Conservation (phyloP, 164 flowering plant species). For the Nymphaea colorata region DNA sequence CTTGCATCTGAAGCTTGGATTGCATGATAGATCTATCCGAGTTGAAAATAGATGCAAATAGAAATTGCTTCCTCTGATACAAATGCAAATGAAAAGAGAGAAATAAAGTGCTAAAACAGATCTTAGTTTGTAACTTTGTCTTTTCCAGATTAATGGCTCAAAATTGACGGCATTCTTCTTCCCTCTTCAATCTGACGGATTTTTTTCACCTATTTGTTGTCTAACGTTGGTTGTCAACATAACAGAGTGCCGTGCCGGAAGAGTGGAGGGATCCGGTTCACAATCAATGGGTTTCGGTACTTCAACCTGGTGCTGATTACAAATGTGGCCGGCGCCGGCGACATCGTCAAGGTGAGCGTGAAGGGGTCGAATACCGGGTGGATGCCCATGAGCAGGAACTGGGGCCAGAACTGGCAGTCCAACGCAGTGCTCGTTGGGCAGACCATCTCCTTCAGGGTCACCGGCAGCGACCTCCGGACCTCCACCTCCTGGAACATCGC, state of each 20-base stretch:
- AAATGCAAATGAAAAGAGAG: no score
- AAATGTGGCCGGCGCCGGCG: conserved; percentile 79
- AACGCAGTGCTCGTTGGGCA: conserved; percentile 48
- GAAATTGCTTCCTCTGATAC: not conserved
- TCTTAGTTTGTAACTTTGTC: not conserved
- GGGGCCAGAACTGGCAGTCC: conserved; percentile 82
- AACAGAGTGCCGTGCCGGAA: conserved; percentile 63
- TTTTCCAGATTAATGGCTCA: not conserved
- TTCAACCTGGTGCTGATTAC: conserved; percentile 53
- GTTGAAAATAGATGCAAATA: no score
- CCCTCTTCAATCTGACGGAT: not conserved
- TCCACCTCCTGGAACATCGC: conserved; percentile 54
- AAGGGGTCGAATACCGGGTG: conserved; percentile 51
- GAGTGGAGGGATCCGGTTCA: conserved; percentile 58
- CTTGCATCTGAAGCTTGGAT: no score
- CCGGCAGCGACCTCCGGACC: conserved; percentile 49
- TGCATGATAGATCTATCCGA: no score
- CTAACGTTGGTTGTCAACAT: no score
- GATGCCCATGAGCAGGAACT: conserved; percentile 56
- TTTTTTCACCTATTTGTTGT: not conserved
- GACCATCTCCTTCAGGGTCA: conserved; percentile 53
- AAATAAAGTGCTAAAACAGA: no score
- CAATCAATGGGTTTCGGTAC: conserved; percentile 53
- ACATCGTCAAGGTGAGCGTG: conserved; percentile 36
- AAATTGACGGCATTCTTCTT: no score